A percentile compares a stretch with the other conserved stretches of the same genome.
These are phyloP conservation scores for Choanephora cucurbitarum DNA, from an alignment of 371 early-diverging fungal species.

Conservation along the genomic window DNA sequence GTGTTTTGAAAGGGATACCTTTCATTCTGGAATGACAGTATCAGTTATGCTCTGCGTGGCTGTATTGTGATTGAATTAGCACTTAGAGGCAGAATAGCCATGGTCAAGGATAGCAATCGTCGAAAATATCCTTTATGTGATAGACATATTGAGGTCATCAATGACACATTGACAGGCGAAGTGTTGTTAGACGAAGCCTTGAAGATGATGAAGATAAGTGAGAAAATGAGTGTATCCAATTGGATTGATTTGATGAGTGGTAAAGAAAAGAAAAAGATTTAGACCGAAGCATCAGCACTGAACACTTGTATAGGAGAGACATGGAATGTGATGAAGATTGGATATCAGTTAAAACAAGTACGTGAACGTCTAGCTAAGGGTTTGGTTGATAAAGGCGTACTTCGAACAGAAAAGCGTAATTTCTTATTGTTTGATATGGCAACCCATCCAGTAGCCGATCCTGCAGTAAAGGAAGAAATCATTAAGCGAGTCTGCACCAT, in stretches of 20 bases:
- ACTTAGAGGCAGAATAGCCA: conserved; percentile 84
- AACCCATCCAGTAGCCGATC: conserved; percentile 89
- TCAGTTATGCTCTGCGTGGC: conserved; percentile 94
- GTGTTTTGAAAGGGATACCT: conserved; percentile 75
- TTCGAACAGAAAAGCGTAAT: conserved; percentile 93
- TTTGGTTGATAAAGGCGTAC: conserved; percentile 96
- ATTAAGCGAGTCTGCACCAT: conserved; percentile 78
- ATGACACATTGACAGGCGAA: conserved; percentile 86
- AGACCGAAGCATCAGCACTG: too few species aligned
- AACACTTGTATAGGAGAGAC: conserved; percentile 89
- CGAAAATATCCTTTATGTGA: conserved; percentile 79
- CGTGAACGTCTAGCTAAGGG: conserved; percentile 96
- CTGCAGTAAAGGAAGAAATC: conserved; percentile 83
- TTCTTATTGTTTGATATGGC: conserved; percentile 97
- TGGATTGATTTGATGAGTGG: conserved; percentile 98
- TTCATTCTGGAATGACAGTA: conserved; percentile 98
- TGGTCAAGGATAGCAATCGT: conserved; percentile 83
- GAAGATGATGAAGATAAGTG: conserved; percentile 79
- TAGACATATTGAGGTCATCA: conserved; percentile 83
- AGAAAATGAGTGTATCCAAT: conserved; percentile 76
- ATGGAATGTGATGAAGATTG: conserved; percentile 95
- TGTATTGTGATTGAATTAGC: conserved; percentile 95
- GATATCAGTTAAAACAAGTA: conserved; percentile 96
- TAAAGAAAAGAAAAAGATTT: conserved; percentile 31
- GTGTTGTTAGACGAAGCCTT: conserved; percentile 95